Conservation (phyloP, 2,329 filamentous ascomycete genomes). For the Teratosphaeria destructans region DNA sequence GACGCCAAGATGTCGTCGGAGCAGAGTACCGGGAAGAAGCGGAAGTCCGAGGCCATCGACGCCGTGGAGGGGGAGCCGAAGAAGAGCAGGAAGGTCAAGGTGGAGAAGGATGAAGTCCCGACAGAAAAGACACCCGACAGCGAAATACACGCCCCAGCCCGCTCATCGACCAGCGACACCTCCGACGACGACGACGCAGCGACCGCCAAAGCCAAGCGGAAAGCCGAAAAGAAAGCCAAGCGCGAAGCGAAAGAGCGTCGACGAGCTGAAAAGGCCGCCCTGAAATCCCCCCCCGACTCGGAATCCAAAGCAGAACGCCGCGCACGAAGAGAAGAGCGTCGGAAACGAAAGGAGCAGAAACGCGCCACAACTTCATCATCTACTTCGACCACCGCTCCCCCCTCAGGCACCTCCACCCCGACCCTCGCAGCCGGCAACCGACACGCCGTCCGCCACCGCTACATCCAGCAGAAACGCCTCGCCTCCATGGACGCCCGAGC, state of each 20-base stretch:
- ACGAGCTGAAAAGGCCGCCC: not conserved
- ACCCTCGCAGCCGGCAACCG: conserved; percentile 16
- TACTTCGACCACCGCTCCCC: not conserved
- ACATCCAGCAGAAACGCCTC: conserved; percentile 80
- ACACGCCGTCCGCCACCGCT: conserved; percentile 69
- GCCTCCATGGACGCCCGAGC: conserved; percentile 73
- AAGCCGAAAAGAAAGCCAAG: conserved; percentile 1
- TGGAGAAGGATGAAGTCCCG: conserved; percentile 8
- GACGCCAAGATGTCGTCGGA: conserved; percentile 34
- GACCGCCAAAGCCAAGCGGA: conserved; percentile 5
- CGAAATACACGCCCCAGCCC: conserved; percentile 5
- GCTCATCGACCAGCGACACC: not conserved
- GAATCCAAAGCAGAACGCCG: conserved; percentile 36
- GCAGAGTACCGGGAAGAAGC: conserved; percentile 36
- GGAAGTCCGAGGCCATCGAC: conserved; percentile 22
- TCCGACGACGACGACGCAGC: not conserved
- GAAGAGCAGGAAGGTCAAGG: conserved; percentile 8
- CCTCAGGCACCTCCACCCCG: conserved; percentile 21
- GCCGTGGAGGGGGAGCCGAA: conserved; percentile 5
- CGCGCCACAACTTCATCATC: conserved; percentile 28
- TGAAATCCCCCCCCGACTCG: not conserved
- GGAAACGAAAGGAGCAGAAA: conserved; percentile 42
- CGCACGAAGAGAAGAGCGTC: conserved; percentile 34
- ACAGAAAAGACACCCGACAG: conserved; percentile 23
- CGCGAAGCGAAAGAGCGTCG: not conserved